A percentile compares a stretch with the other conserved stretches of the same genome.
Conservation (phyloP, 768 basidiomycete genomes). For the Macrolepiota dolichaula region DNA sequence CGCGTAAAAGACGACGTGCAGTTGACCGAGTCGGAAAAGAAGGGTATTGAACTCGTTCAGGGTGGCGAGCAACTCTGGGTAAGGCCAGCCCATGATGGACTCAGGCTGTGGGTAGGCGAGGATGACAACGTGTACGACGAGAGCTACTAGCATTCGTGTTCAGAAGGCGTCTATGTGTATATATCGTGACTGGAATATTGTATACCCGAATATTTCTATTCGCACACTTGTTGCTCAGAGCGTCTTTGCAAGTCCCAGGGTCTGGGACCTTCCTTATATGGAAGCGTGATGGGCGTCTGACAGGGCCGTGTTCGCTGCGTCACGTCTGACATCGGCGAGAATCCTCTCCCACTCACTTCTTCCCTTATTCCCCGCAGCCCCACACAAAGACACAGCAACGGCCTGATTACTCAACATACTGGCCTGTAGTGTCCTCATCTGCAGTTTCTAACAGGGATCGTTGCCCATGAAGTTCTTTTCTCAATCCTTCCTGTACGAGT, state of each 20-base stretch:
- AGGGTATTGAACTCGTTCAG: conserved; percentile 44
- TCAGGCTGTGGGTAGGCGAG: conserved; percentile 48
- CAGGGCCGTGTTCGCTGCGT: not conserved
- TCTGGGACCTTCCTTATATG: conserved; percentile 1
- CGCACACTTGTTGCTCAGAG: not conserved
- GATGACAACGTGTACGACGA: conserved; percentile 47
- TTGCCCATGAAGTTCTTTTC: conserved; percentile 55
- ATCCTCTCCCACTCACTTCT: not conserved
- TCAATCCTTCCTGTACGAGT: conserved; percentile 56
- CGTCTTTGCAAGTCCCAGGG: not conserved
- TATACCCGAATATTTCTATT: not conserved
- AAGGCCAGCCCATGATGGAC: conserved; percentile 73
- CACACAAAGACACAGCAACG: not conserved
- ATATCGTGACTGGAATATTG: not conserved
- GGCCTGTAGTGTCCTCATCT: not conserved
- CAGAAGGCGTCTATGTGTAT: not conserved
- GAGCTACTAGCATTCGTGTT: conserved; percentile 31
- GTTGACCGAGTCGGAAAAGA: conserved; percentile 30
- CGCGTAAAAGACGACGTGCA: conserved; percentile 23
- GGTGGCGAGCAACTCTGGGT: conserved; percentile 54
- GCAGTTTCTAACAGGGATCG: conserved; percentile 22
- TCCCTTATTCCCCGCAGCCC: not conserved
- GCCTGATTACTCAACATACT: not conserved
- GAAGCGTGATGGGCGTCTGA: conserved; percentile 3
- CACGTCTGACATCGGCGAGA: not conserved